Percentiles rank a stretch among this genome's conserved stretches.
These are phyloP conservation scores for Fusarium siculi DNA, from an alignment of 2,329 filamentous ascomycete genomes.

Conservation along the genomic window DNA sequence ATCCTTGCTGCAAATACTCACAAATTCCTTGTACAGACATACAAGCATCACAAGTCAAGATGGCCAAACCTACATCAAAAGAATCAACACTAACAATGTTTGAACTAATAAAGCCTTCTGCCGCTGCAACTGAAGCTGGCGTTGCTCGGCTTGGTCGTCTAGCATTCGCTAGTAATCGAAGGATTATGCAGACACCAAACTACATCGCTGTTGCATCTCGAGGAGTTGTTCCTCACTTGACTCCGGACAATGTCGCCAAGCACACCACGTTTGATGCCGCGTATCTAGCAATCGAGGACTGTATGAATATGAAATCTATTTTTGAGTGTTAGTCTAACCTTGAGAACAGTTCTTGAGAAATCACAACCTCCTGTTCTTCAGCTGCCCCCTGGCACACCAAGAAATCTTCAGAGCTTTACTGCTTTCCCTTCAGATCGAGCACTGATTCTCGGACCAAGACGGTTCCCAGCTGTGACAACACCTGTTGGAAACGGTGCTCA, in stretches of 20 bases:
- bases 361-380: conserved; percentile 62
- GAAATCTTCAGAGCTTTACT: conserved; percentile 80
- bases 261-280: conserved; percentile 74
- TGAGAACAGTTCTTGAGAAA: conserved; percentile 64
- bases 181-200: conserved; percentile 81
- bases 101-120: conserved; percentile 57
- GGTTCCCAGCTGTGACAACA: conserved; percentile 78
- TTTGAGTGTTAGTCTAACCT: conserved; percentile 2
- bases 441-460: conserved; percentile 80
- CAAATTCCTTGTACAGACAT: conserved; percentile 1
- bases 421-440: conserved; percentile 72
- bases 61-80: conserved; percentile 41
- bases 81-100: conserved; percentile 51
- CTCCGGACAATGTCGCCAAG: conserved; percentile 81
- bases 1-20: conserved; percentile 37
- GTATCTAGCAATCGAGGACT: conserved; percentile 91
- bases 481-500: conserved; percentile 77
- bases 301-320: conserved; percentile 62
- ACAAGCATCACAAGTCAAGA: conserved; percentile 37
- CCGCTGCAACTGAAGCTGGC: conserved; percentile 47
- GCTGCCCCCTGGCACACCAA: conserved; percentile 54
- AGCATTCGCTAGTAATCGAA: conserved; percentile 67
- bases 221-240: conserved; percentile 86
- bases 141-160: conserved; percentile 76
- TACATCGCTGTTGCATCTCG: conserved; percentile 84